These are phyloP conservation scores for Mycogone perniciosa DNA, from an alignment of 2,329 filamentous ascomycete species.

Conservation along the genomic window DNA sequence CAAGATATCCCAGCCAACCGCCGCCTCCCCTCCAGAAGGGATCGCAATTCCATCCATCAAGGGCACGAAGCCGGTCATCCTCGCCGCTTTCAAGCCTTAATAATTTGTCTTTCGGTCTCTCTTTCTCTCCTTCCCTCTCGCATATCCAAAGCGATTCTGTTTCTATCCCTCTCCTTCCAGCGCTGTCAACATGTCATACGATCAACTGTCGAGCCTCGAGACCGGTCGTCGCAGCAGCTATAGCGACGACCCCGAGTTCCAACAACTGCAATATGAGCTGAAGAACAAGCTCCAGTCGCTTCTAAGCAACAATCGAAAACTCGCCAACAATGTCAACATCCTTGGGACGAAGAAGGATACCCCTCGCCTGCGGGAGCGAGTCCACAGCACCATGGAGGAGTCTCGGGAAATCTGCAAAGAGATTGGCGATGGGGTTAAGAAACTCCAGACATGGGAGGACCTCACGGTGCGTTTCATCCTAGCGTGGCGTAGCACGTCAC, in stretches of 20 bases:
- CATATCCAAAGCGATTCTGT: neutral
- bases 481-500: neutral
- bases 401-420: constrained; percentile 82
- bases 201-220: constrained; percentile 78
- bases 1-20: neutral
- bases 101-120: neutral
- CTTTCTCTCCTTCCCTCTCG: constrained; percentile 1
- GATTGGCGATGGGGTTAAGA: constrained; percentile 89
- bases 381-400: constrained; percentile 82
- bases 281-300: constrained; percentile 86
- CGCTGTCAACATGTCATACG: constrained; percentile 69
- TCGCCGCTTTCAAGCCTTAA: constrained; percentile 9
- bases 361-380: constrained; percentile 80
- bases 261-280: constrained; percentile 71
- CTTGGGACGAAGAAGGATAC: constrained; percentile 89
- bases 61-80: neutral
- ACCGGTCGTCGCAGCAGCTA: constrained; percentile 72
- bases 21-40: too few species aligned
- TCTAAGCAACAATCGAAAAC: constrained; percentile 77
- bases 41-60: constrained; percentile 7
- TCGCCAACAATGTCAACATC: constrained; percentile 77
- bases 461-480: constrained; percentile 57
- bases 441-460: constrained; percentile 79
- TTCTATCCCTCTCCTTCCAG: neutral
- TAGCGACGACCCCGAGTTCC: constrained; percentile 88